These are phyloP conservation scores for Pleurotus salmoneostramineus DNA, from an alignment of 768 basidiomycete genomes.

Conservation along the genomic window DNA sequence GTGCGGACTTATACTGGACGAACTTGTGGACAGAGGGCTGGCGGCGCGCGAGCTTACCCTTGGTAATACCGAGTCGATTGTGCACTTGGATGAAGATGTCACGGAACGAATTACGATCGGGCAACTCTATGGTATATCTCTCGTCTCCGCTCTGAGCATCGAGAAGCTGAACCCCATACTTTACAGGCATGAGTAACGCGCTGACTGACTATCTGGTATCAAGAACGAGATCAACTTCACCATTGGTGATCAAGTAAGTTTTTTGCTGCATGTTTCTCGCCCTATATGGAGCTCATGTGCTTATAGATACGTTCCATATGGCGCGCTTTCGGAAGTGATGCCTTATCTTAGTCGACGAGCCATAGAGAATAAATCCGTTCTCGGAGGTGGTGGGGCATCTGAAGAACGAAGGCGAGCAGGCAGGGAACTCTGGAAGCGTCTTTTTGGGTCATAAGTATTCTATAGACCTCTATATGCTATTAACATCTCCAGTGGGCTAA, in stretches of 20 bases:
- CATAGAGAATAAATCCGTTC: constrained; percentile 89
- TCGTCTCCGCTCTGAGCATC: constrained; percentile 10
- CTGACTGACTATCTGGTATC: constrained; percentile 68
- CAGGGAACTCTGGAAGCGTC: constrained; percentile 45
- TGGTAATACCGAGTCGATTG: constrained; percentile 16
- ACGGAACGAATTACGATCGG: constrained; percentile 69
- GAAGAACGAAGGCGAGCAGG: constrained; percentile 57
- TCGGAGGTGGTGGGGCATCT: constrained; percentile 65
- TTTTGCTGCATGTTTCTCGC: neutral
- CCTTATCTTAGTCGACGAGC: constrained; percentile 87
- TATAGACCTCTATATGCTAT: too few relatives aligned
- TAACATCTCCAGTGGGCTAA: too few relatives aligned
- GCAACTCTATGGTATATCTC: constrained; percentile 71
- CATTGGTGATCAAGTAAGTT: constrained; percentile 73
- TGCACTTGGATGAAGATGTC: constrained; percentile 48
- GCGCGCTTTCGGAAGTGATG: constrained; percentile 73
- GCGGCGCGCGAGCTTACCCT: constrained; percentile 26
- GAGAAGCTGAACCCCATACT: constrained; percentile 1
- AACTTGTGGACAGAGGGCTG: constrained; percentile 54
- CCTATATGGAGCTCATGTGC: neutral
- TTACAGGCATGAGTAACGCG: constrained; percentile 79
- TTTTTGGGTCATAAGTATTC: constrained; percentile 24
- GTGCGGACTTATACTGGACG: constrained; percentile 54
- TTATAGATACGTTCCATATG: constrained; percentile 68
- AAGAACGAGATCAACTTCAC: constrained; percentile 46